Evolutionary conservation across 371 early-diverging fungal genomes (phyloP).

Genomic region (Dichotomocladium elegans): DNA sequence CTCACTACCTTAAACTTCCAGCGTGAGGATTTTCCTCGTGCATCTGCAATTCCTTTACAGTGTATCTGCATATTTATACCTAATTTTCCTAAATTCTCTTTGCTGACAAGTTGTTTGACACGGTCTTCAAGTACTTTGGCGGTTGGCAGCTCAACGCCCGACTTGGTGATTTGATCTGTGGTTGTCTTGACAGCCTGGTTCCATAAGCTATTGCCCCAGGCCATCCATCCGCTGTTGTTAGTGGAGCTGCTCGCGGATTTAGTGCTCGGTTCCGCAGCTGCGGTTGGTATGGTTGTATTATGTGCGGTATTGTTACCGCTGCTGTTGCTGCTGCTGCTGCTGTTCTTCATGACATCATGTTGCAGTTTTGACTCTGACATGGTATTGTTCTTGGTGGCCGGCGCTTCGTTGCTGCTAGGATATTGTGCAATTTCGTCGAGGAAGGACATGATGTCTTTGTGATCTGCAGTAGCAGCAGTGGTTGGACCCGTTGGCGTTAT

Average conservation of each 20-base stretch:
- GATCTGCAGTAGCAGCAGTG: constrained; percentile 21
- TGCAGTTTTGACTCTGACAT: not conserved
- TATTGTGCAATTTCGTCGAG: constrained; percentile 48
- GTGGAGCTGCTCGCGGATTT: not conserved
- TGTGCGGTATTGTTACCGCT: not conserved
- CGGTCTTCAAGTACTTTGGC: constrained; percentile 56
- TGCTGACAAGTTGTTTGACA: constrained; percentile 53
- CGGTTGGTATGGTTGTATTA: not conserved
- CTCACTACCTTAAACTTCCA: constrained; percentile 35
- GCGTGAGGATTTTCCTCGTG: too few relatives aligned
- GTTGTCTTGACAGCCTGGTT: constrained; percentile 50
- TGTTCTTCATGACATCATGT: not conserved
- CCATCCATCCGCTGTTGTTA: constrained; percentile 29
- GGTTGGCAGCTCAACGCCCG: constrained; percentile 24
- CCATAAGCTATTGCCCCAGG: constrained; percentile 50
- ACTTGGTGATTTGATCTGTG: constrained; percentile 42
- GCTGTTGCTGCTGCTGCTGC: not conserved
- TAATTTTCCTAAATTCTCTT: constrained; percentile 62
- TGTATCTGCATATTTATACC: too few relatives aligned
- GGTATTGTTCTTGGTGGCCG: not conserved
- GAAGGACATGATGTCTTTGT: constrained; percentile 50
- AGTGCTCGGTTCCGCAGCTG: not conserved
- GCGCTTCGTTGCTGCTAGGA: constrained; percentile 14
- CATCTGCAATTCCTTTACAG: not conserved
- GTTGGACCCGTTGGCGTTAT: not conserved